A percentile compares a stretch with the other conserved stretches of the same genome.
Evolutionary conservation across 2,329 filamentous ascomycete genomes (phyloP).

Genomic region (Pyrenophora graminea): DNA sequence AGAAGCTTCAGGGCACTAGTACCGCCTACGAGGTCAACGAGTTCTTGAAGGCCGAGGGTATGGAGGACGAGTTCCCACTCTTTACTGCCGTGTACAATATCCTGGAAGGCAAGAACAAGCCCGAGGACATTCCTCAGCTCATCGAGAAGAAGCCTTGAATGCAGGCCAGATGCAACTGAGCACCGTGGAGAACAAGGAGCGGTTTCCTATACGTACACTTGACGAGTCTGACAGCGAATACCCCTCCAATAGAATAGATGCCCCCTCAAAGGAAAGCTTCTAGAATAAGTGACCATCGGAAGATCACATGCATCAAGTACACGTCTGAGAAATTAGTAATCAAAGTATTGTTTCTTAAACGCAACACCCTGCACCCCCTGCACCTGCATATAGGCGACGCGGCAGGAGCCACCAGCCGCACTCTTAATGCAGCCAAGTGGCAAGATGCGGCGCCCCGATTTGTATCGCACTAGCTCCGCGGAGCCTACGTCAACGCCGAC

Average conservation of each 20-base stretch:
- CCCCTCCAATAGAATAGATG: constrained; percentile 10
- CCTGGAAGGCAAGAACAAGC: constrained; percentile 73
- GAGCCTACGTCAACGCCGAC: no score
- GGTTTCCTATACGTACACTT: no score
- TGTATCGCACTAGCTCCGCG: constrained; percentile 1
- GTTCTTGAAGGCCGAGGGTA: constrained; percentile 77
- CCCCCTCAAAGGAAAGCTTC: neutral
- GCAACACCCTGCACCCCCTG: neutral
- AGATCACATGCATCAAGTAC: no score
- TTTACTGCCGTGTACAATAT: constrained; percentile 89
- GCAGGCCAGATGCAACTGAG: neutral
- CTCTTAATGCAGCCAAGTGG: constrained; percentile 8
- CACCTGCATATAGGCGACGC: constrained; percentile 8
- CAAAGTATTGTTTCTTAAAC: neutral
- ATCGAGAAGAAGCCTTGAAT: constrained; percentile 45
- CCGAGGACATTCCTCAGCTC: constrained; percentile 78
- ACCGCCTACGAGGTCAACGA: constrained; percentile 90
- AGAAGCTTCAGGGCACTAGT: constrained; percentile 92
- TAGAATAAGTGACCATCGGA: no score
- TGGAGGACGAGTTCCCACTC: constrained; percentile 84
- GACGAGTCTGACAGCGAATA: constrained; percentile 3
- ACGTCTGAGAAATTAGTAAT: neutral
- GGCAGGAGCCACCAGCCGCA: neutral
- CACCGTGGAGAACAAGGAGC: neutral
- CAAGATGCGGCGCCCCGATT: neutral